These are phyloP conservation scores for Syzygium aromaticum DNA, from an alignment of 345 rosid species.

Conservation along the genomic window DNA sequence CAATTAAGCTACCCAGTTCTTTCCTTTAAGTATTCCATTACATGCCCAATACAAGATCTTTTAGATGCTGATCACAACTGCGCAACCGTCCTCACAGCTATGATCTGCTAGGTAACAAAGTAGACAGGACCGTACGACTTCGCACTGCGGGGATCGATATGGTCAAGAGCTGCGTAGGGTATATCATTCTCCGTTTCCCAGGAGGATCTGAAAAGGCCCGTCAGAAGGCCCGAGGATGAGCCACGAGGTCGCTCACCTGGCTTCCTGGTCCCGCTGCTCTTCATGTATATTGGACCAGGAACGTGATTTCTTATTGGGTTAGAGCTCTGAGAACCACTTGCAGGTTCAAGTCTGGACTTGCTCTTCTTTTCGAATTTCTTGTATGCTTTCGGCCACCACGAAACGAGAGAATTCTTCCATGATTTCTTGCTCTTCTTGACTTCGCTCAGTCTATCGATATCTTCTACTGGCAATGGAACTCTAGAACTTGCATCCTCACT, in stretches of 20 bases:
- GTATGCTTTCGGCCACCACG: conserved; percentile 28
- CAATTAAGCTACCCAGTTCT: not conserved
- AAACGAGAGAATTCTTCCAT: conserved; percentile 28
- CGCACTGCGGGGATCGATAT: conserved; percentile 7
- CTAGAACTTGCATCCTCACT: conserved; percentile 7
- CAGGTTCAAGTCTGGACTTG: conserved; percentile 8
- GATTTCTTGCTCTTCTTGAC: conserved; percentile 24
- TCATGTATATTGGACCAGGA: conserved; percentile 2
- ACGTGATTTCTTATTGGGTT: conserved; percentile 16
- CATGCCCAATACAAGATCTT: not conserved
- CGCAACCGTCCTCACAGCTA: not conserved
- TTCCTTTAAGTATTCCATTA: not conserved
- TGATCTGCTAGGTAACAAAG: conserved; percentile 26
- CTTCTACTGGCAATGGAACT: conserved; percentile 4
- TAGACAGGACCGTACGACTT: conserved; percentile 37
- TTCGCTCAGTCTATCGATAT: conserved; percentile 3
- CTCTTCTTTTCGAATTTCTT: conserved; percentile 14
- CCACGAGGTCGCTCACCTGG: conserved; percentile 6
- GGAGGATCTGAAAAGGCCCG: not conserved
- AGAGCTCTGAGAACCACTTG: not conserved
- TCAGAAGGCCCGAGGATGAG: not conserved
- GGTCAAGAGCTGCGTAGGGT: conserved; percentile 23
- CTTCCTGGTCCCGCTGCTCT: not conserved
- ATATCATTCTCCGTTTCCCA: conserved; percentile 9
- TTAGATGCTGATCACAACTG: not conserved